Conservation (phyloP, 164 flowering plant species). For the Platanus orientalis region DNA sequence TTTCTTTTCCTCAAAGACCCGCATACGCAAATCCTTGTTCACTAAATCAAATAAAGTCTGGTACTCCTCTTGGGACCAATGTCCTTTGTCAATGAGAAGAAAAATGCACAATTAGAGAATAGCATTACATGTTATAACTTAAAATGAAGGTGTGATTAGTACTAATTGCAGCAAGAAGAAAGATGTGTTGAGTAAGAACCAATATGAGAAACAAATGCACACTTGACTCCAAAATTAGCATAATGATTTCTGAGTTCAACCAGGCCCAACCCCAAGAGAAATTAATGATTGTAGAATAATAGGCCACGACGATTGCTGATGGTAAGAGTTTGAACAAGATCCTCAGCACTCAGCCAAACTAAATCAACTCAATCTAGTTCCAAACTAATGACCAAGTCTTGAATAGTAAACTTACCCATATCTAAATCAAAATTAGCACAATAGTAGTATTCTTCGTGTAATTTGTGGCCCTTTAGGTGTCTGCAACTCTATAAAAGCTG, state of each 20-base stretch:
- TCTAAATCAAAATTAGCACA: no score
- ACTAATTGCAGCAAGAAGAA: background rate
- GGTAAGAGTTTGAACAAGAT: no score
- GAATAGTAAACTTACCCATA: background rate
- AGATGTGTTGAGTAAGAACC: background rate
- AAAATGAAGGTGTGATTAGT: background rate
- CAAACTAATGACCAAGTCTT: background rate
- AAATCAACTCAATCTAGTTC: background rate
- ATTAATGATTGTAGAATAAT: background rate
- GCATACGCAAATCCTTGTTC: constrained; percentile 50
- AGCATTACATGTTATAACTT: background rate
- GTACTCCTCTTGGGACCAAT: constrained; percentile 68
- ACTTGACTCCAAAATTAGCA: background rate
- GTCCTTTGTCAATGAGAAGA: constrained; percentile 26
- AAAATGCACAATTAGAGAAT: background rate
- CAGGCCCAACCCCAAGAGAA: background rate
- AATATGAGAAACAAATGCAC: background rate
- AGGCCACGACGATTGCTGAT: background rate
- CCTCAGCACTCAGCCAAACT: background rate
- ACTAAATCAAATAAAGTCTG: constrained; percentile 64
- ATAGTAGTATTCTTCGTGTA: no score
- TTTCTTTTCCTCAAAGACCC: constrained; percentile 38
- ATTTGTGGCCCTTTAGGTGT: no score
- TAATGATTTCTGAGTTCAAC: background rate
- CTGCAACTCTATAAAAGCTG: no score